Base-by-base conservation (phyloP, 495 filamentous ascomycete species). In the Daldinia bambusicola region DNA sequence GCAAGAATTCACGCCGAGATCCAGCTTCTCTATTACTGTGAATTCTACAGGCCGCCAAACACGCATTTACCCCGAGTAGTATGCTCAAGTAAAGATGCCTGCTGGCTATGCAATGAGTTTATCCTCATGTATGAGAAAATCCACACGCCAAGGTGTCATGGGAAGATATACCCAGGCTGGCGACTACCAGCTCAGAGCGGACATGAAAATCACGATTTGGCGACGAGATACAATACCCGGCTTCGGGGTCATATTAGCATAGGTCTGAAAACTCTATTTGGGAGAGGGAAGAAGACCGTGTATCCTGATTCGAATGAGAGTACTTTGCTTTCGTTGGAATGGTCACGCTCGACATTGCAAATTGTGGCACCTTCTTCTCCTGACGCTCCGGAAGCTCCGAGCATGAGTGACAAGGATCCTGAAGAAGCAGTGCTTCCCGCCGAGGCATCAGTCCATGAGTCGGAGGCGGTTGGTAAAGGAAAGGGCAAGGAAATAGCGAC, bases 1-100 rank as follows among this genome's bases (percentile, higher is more conserved):
- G 76, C 75, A 0, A 82, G 79, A 48, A 77, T 86, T 26, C 83
- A 86, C 63, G 84, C 84, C 34, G 83, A 86, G 72, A 80, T 86
- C 9, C 83, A 85, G 58, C 77, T 86, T 37, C 64, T 85, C 13
- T 79, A 77, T 26, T 75, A 83, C 68, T 83, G 76, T 64, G 77
- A 84, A 55, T 69, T 77, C 0, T 37, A 36, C 18, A 75, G 6
- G 18, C 63, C 32, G 2, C 64, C 75, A 0, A 18, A 50, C 7
- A 26, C 58, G 2, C 64, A 60, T 5, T 70, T 61, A 16, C 84
- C 84, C 30, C 80, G 83, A 50, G 80, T 86, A 31, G 80, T 87
- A 30, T 80, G 78, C 62, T 84, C 83, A 6, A 83, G 78, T 75
- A 87, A 86, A 58, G 78, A 81, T 37, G 82, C 83, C 5, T 86